These are phyloP conservation scores for Salix exigua DNA, from an alignment of 345 rosid genomes.

Conservation along the genomic window DNA sequence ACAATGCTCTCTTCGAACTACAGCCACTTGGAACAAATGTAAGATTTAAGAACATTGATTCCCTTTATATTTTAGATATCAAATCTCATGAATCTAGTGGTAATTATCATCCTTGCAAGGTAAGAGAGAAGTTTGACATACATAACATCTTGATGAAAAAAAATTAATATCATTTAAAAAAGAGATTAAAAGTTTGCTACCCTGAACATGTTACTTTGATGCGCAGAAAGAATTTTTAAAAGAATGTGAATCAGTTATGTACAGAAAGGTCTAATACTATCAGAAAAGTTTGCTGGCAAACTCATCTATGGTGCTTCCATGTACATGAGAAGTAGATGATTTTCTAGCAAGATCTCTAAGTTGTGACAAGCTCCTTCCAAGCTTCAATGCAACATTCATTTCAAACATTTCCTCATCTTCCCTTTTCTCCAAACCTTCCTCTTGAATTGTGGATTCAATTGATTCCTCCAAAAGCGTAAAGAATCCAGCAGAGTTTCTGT, in stretches of 20 bases:
- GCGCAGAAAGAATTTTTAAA: neutral
- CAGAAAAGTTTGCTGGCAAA: slow-evolving; percentile 47
- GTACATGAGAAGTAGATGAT: slow-evolving; percentile 10
- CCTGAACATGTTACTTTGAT: neutral
- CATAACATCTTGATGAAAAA: neutral
- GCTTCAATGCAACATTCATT: slow-evolving; percentile 36
- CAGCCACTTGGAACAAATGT: neutral
- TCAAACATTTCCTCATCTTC: slow-evolving; percentile 41
- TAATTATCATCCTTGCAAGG: neutral
- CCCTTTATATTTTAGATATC: neutral
- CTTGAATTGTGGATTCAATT: slow-evolving; percentile 23
- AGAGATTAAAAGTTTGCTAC: neutral
- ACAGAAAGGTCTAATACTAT: neutral
- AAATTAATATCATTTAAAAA: neutral
- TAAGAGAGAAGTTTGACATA: neutral
- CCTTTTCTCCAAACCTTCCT: slow-evolving; percentile 19
- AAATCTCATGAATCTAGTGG: too few species aligned
- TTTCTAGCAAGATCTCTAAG: slow-evolving; percentile 36
- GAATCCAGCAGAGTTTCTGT: slow-evolving; percentile 45
- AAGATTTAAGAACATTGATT: neutral
- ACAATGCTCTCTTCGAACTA: neutral
- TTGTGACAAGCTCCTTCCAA: slow-evolving; percentile 53
- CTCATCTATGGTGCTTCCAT: slow-evolving; percentile 26
- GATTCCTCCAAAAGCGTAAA: slow-evolving; percentile 32
- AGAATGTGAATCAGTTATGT: neutral